Evolutionary conservation across 2,329 filamentous ascomycete genomes (phyloP).

Genomic region (Colletotrichum sp.): DNA sequence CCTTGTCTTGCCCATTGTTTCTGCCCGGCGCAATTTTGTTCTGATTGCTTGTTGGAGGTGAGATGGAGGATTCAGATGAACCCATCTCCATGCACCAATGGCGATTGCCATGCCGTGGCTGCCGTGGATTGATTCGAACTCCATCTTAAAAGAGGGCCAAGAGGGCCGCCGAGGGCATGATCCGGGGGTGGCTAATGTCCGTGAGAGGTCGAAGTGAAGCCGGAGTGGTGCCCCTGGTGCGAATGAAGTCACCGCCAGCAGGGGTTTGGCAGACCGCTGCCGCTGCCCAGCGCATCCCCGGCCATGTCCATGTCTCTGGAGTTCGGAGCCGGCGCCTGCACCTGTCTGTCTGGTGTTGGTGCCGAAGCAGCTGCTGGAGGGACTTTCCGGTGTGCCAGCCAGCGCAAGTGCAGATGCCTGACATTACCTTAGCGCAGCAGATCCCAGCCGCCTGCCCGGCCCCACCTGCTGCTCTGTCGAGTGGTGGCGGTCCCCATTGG

Average conservation of each 20-base stretch:
- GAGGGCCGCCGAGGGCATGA: neutral
- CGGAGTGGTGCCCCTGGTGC: neutral
- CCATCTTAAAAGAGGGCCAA: neutral
- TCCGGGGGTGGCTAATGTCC: conserved; percentile 3
- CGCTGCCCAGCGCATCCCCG: neutral
- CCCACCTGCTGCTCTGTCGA: neutral
- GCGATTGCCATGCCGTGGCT: neutral
- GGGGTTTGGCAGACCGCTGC: neutral
- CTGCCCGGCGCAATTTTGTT: neutral
- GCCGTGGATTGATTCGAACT: neutral
- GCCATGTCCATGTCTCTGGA: neutral
- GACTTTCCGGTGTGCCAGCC: neutral
- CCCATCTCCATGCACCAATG: neutral
- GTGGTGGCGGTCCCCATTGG: neutral
- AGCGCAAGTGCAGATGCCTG: neutral
- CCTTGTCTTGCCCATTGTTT: neutral
- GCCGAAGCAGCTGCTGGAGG: neutral
- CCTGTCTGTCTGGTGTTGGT: neutral
- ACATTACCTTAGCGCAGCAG: conserved; percentile 19
- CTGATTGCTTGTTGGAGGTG: neutral
- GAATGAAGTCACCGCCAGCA: conserved; percentile 3
- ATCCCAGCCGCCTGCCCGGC: conserved; percentile 8
- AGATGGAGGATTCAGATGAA: neutral
- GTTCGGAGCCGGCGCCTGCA: neutral
- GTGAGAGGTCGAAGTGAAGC: neutral